phyloP scores from a whole-genome alignment of 2,329 filamentous ascomycete species.

The Penicillium sp. region DNA sequence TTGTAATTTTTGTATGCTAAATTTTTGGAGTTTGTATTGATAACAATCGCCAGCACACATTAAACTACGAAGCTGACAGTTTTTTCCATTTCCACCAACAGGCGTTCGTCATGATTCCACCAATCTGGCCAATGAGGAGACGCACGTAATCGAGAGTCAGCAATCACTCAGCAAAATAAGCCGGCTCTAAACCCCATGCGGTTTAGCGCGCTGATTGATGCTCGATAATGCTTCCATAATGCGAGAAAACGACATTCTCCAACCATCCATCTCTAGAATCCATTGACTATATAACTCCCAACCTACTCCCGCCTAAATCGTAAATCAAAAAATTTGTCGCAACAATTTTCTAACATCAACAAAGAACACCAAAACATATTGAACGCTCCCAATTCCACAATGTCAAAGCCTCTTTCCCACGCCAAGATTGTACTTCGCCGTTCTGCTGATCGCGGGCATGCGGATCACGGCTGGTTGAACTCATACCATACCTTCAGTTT shows the following conservation, averaged over 20 bases:
- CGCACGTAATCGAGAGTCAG: slow-evolving; percentile 3
- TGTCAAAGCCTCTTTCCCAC: slow-evolving; percentile 67
- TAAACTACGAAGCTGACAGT: slow-evolving; percentile 3
- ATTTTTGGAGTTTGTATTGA: too few relatives aligned
- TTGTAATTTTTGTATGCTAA: too few relatives aligned
- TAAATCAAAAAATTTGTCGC: too few relatives aligned
- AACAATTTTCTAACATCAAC: neutral
- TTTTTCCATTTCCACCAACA: neutral
- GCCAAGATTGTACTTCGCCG: slow-evolving; percentile 76
- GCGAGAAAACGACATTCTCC: slow-evolving; percentile 8
- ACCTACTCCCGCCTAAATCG: neutral
- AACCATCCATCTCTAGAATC: slow-evolving; percentile 7
- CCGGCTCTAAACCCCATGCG: neutral
- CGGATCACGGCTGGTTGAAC: slow-evolving; percentile 85
- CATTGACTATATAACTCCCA: slow-evolving; percentile 13
- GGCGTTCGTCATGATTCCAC: neutral
- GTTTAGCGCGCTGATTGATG: slow-evolving; percentile 18
- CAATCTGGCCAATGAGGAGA: neutral
- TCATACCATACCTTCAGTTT: slow-evolving; percentile 87
- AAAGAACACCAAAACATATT: neutral
- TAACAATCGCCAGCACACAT: too few relatives aligned
- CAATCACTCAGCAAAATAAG: slow-evolving; percentile 4
- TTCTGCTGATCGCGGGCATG: slow-evolving; percentile 73
- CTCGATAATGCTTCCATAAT: slow-evolving; percentile 28
- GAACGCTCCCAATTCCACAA: slow-evolving; percentile 38